A percentile compares a stretch with the other conserved stretches of the same genome.
Conservation (phyloP, 78 protist genomes). For the Parvularia atlantis region DNA sequence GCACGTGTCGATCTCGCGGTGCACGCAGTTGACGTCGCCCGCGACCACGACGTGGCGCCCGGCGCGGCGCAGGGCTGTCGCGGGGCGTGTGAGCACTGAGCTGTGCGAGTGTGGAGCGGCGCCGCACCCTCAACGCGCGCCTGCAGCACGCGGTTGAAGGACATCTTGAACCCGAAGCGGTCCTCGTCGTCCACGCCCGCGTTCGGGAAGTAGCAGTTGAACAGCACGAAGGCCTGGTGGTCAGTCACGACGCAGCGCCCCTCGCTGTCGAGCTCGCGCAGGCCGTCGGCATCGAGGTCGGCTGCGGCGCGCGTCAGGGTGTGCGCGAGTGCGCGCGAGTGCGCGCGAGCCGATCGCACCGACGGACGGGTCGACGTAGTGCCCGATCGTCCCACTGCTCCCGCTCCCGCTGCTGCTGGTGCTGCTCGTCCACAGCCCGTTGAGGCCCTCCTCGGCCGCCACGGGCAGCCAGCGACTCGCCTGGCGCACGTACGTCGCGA, state of each 20-base stretch:
- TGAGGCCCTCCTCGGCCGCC: not conserved
- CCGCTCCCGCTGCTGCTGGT: too few species aligned
- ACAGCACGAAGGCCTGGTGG: not conserved
- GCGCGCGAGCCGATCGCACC: too few species aligned
- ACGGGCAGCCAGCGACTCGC: not conserved
- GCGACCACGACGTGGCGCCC: slow-evolving; percentile 6
- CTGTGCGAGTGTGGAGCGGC: too few species aligned
- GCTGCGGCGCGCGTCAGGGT: too few species aligned
- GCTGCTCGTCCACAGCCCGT: not conserved
- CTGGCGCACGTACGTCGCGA: not conserved
- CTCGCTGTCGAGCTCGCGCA: not conserved
- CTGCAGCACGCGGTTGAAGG: not conserved
- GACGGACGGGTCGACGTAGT: too few species aligned
- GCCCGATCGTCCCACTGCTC: too few species aligned
- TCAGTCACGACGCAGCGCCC: slow-evolving; percentile 17
- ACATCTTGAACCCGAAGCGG: not conserved
- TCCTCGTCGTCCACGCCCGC: not conserved
- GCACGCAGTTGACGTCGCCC: not conserved
- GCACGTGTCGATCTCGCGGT: not conserved
- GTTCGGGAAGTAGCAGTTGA: slow-evolving; percentile 9
- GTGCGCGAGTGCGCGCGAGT: too few species aligned
- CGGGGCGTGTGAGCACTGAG: too few species aligned
- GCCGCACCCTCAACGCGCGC: too few species aligned
- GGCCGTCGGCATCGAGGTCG: not conserved
- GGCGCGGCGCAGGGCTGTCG: too few species aligned